phyloP scores from a whole-genome alignment of 768 basidiomycete species.

The Rhizopogon vesiculosus region DNA sequence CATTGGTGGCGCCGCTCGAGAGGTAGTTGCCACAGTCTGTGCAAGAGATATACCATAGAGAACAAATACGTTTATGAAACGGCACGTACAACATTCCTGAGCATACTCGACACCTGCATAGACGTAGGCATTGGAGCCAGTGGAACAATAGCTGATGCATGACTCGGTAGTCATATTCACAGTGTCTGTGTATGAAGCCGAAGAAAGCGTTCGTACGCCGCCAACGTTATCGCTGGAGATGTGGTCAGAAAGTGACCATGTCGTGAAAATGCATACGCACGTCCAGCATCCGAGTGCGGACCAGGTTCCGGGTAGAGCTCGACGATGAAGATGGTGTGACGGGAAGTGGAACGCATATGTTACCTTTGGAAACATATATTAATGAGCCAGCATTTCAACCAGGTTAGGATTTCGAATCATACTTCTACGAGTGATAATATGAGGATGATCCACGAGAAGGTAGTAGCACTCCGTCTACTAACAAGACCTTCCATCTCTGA shows the following conservation, averaged over 20 bases:
- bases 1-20: constrained; percentile 38
- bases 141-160: constrained; percentile 41
- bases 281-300: constrained; percentile 56
- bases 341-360: background rate
- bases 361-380: background rate
- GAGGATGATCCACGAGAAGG: background rate
- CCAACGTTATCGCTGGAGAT: constrained; percentile 44
- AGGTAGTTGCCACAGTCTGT: constrained; percentile 63
- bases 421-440: background rate
- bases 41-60: background rate
- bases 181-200: constrained; percentile 38
- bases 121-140: constrained; percentile 35
- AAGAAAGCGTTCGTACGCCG: constrained; percentile 53
- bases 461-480: background rate
- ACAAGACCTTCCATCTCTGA: background rate
- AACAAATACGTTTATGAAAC: constrained; percentile 2
- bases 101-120: constrained; percentile 72
- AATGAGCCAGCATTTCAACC: background rate
- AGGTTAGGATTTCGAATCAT: background rate
- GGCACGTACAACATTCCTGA: constrained; percentile 54
- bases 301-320: constrained; percentile 50
- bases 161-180: constrained; percentile 58
- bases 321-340: constrained; percentile 7
- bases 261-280: constrained; percentile 32
- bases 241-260: constrained; percentile 1